phyloP scores from a whole-genome alignment of 192 early-diverging fungal genomes.

The Backusella sp. region DNA sequence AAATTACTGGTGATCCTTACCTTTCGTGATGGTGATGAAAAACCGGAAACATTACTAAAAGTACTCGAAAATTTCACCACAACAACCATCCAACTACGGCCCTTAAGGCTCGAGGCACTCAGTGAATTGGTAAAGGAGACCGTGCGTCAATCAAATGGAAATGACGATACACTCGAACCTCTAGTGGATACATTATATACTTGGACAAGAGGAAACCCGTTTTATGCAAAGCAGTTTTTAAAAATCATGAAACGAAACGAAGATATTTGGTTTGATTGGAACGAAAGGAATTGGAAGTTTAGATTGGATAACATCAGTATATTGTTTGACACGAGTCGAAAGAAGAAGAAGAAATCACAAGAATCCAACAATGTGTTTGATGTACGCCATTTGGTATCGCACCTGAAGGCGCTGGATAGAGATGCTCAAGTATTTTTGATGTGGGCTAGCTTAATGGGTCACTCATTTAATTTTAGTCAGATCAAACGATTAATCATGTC shows the following conservation, averaged over 20 bases:
- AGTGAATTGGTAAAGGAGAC: conserved; percentile 14
- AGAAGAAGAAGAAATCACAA: background rate
- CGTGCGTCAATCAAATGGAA: background rate
- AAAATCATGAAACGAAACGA: conserved; percentile 24
- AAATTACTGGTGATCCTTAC: conserved; percentile 24
- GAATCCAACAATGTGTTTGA: conserved; percentile 9
- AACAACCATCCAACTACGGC: conserved; percentile 4
- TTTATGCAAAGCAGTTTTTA: conserved; percentile 25
- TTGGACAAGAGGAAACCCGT: conserved; percentile 25
- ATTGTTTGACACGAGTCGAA: background rate
- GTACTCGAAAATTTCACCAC: background rate
- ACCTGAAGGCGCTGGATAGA: conserved; percentile 8
- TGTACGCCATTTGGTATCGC: conserved; percentile 16
- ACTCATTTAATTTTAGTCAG: conserved; percentile 16
- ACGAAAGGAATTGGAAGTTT: conserved; percentile 25
- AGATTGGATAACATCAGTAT: conserved; percentile 12
- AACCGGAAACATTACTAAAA: background rate
- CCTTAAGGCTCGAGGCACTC: background rate
- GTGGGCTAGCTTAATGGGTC: conserved; percentile 30
- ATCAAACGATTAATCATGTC: conserved; percentile 23
- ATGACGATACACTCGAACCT: background rate
- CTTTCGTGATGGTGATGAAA: conserved; percentile 20
- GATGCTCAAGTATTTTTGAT: conserved; percentile 22
- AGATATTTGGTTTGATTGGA: conserved; percentile 28
- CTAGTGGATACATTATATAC: conserved; percentile 14